These are phyloP conservation scores for Mycosphaerella sp. DNA, from an alignment of 2,329 filamentous ascomycete genomes.

Conservation along the genomic window DNA sequence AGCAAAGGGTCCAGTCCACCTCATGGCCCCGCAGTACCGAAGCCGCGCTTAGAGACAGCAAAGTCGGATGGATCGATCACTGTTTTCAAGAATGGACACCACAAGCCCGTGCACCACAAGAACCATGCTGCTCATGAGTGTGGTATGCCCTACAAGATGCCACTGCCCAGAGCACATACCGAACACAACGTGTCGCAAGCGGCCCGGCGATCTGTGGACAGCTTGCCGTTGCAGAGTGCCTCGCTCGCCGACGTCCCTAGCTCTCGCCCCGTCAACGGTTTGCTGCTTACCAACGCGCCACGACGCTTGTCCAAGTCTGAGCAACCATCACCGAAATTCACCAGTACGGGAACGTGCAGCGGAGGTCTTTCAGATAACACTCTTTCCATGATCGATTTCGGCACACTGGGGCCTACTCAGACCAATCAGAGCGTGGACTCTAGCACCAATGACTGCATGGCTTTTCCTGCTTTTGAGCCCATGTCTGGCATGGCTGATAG, in stretches of 20 bases:
- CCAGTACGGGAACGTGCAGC: constrained; percentile 4
- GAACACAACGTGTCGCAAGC: constrained; percentile 39
- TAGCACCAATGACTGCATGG: constrained; percentile 19
- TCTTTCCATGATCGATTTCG: constrained; percentile 26
- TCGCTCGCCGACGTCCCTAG: constrained; percentile 9
- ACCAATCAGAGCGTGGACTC: constrained; percentile 26
- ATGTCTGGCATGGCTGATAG: constrained; percentile 26
- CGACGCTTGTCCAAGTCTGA: constrained; percentile 30
- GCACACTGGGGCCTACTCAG: constrained; percentile 20
- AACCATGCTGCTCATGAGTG: constrained; percentile 59
- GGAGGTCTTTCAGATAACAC: constrained; percentile 16
- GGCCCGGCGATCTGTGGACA: constrained; percentile 48
- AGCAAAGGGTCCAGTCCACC: constrained; percentile 28
- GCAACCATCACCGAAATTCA: constrained; percentile 28
- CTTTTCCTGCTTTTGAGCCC: constrained; percentile 22
- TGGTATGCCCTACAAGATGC: constrained; percentile 58
- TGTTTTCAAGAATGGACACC: constrained; percentile 57
- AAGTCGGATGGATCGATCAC: constrained; percentile 56
- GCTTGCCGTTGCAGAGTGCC: constrained; percentile 36
- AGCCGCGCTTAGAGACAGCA: constrained; percentile 51
- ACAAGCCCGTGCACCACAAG: constrained; percentile 59
- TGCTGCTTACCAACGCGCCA: constrained; percentile 6
- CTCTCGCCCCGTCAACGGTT: constrained; percentile 9
- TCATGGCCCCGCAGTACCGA: constrained; percentile 42
- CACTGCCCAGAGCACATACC: constrained; percentile 50